Conservation (phyloP, 2,329 filamentous ascomycete genomes). For the Fonsecaea multimorphosa region DNA sequence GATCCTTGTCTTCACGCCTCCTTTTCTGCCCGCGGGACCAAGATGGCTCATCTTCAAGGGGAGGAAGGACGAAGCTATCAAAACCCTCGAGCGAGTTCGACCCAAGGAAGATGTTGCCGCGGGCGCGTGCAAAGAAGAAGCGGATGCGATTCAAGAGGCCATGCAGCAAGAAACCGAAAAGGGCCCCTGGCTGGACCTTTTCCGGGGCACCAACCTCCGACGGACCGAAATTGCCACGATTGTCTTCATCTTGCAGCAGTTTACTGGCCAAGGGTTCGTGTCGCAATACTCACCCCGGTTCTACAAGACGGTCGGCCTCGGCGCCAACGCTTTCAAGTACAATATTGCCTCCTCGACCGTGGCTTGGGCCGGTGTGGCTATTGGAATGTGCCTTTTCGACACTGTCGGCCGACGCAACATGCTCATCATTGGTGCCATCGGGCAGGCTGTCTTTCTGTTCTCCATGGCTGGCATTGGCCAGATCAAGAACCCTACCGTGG, state of each 20-base stretch:
- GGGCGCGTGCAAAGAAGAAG: background rate
- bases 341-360: too few relatives aligned
- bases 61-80: conserved; percentile 58
- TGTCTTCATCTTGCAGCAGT: conserved; percentile 2
- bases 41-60: conserved; percentile 65
- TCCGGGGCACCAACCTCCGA: conserved; percentile 8
- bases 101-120: conserved; percentile 1
- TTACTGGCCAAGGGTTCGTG: conserved; percentile 6
- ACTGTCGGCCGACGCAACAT: background rate
- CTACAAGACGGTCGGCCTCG: background rate
- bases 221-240: background rate
- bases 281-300: background rate
- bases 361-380: too few relatives aligned
- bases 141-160: background rate
- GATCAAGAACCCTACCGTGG: background rate
- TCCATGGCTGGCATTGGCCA: background rate
- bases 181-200: conserved; percentile 5
- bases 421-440: background rate
- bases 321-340: background rate
- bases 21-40: conserved; percentile 54
- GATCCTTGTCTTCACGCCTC: conserved; percentile 49
- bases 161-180: background rate
- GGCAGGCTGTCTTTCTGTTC: background rate
- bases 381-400: too few relatives aligned
- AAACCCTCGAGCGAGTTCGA: conserved; percentile 46